phyloP scores from a whole-genome alignment of 345 rosid species.

The Eucalyptus urophylla region DNA sequence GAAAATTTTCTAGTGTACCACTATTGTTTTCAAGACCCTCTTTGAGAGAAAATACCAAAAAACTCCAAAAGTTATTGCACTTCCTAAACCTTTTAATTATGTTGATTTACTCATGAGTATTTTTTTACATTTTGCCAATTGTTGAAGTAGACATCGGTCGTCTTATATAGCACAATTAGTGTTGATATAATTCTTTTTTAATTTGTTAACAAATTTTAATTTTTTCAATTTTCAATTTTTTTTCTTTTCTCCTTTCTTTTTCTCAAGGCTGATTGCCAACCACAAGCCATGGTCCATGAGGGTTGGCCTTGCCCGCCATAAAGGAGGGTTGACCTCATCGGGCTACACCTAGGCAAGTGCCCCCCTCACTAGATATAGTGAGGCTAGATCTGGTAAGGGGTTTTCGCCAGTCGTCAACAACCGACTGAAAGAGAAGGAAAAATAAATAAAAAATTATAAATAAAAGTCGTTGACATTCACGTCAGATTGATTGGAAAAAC shows the following conservation, averaged over 20 bases:
- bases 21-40: neutral
- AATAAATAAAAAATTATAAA: too few relatives aligned
- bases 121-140: too few relatives aligned
- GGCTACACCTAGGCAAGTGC: too few relatives aligned
- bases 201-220: too few relatives aligned
- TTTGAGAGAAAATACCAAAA: neutral
- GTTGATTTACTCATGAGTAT: too few relatives aligned
- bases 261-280: rapidly evolving
- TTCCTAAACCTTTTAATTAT: too few relatives aligned
- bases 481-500: rapidly evolving
- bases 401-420: rapidly evolving
- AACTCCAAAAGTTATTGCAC: neutral
- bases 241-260: too few relatives aligned
- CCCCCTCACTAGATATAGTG: too few relatives aligned
- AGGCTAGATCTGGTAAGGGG: rapidly evolving
- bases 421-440: rapidly evolving
- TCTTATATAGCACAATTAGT: rapidly evolving
- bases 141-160: rapidly evolving
- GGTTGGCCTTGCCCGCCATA: too few relatives aligned
- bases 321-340: too few relatives aligned
- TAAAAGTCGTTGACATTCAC: too few relatives aligned
- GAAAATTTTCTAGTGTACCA: neutral
- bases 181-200: rapidly evolving
- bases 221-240: too few relatives aligned
- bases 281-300: rapidly evolving